These are phyloP conservation scores for Quaeritorhiza haematococci DNA, from an alignment of 371 early-diverging fungal genomes.

Conservation along the genomic window DNA sequence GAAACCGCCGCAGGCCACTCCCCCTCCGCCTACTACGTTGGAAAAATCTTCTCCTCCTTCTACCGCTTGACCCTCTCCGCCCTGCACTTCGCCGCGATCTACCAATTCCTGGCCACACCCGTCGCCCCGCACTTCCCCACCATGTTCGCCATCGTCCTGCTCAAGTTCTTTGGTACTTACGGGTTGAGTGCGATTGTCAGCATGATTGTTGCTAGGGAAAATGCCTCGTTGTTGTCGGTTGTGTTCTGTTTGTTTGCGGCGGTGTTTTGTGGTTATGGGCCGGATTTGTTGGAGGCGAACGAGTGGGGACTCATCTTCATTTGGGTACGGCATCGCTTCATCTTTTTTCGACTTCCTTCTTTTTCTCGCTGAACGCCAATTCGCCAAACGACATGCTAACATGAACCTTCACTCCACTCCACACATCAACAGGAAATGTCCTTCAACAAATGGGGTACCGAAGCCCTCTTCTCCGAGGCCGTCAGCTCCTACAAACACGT, in stretches of 20 bases:
- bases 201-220: slow-evolving; percentile 30
- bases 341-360: too few relatives aligned
- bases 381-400: too few relatives aligned
- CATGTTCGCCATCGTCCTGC: slow-evolving; percentile 26
- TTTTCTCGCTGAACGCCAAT: too few relatives aligned
- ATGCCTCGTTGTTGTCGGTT: slow-evolving; percentile 35
- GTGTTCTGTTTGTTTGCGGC: slow-evolving; percentile 34
- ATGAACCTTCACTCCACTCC: too few relatives aligned
- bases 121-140: slow-evolving; percentile 13
- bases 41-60: slow-evolving; percentile 6
- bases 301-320: slow-evolving; percentile 31
- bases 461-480: slow-evolving; percentile 22
- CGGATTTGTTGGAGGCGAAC: slow-evolving; percentile 24
- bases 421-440: slow-evolving; percentile 9
- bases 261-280: slow-evolving; percentile 41
- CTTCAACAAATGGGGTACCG: slow-evolving; percentile 41
- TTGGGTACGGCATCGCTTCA: too few relatives aligned
- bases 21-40: slow-evolving; percentile 6
- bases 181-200: slow-evolving; percentile 34
- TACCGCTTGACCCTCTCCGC: slow-evolving; percentile 6
- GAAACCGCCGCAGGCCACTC: slow-evolving; percentile 10
- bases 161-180: slow-evolving; percentile 40
- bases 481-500: slow-evolving; percentile 15
- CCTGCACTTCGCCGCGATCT: slow-evolving; percentile 7
- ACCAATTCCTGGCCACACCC: slow-evolving; percentile 32